These are phyloP conservation scores for Talaromyces proteolyticus DNA, from an alignment of 495 filamentous ascomycete species.

Conservation along the genomic window DNA sequence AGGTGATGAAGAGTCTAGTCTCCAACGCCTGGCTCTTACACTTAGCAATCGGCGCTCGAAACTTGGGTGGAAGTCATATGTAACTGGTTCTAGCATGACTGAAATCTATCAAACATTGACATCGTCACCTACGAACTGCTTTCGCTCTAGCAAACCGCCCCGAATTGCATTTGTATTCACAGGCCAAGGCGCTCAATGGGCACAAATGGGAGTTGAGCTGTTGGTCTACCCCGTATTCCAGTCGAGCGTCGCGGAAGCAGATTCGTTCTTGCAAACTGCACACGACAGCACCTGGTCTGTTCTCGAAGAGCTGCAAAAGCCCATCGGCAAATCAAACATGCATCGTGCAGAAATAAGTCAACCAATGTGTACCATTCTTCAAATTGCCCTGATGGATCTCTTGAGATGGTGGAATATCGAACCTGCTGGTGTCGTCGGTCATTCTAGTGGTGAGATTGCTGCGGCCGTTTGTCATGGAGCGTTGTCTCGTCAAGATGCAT, in stretches of 20 bases:
- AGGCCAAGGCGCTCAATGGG: conserved; percentile 30
- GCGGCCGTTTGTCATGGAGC: conserved; percentile 23
- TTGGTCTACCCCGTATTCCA: conserved; percentile 17
- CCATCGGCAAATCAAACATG: conserved; percentile 28
- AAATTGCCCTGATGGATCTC: conserved; percentile 45
- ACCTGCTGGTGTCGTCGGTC: conserved; percentile 50
- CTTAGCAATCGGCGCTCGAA: background rate
- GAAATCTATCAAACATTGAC: background rate
- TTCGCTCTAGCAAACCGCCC: background rate
- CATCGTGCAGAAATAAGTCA: conserved; percentile 14
- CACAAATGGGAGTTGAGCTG: conserved; percentile 22
- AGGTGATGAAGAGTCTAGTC: background rate
- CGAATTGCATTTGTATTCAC: conserved; percentile 24
- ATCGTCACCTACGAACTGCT: background rate
- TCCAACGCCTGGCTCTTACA: background rate
- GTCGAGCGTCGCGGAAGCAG: conserved; percentile 17
- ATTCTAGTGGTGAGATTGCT: conserved; percentile 63
- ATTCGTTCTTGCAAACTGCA: conserved; percentile 11
- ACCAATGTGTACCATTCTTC: conserved; percentile 26
- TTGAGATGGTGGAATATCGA: conserved; percentile 45
- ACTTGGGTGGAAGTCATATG: conserved; percentile 1
- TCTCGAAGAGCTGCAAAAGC: conserved; percentile 17
- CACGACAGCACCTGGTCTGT: conserved; percentile 20
- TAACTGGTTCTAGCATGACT: background rate
- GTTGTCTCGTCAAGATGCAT: conserved; percentile 15